phyloP scores from a whole-genome alignment of 176 grass and related monocot genomes.

The Rhipidocladum racemiflorum region DNA sequence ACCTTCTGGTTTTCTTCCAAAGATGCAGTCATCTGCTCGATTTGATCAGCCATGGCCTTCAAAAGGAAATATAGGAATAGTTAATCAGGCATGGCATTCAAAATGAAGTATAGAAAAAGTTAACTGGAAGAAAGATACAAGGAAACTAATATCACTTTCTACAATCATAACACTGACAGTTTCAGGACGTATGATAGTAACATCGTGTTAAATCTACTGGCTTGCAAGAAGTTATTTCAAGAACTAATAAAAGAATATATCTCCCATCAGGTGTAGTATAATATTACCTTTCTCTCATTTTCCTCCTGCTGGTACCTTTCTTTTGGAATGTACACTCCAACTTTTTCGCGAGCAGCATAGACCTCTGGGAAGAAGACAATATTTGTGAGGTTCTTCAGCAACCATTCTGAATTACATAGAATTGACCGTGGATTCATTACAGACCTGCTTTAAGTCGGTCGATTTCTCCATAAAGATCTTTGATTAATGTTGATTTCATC shows the following conservation, averaged over 20 bases:
- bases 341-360: conserved; percentile 93
- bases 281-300: conserved; percentile 85
- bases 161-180: not conserved
- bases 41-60: conserved; percentile 86
- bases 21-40: conserved; percentile 68
- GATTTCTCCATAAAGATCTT: conserved; percentile 98
- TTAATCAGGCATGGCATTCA: conserved; percentile 67
- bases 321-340: conserved; percentile 95
- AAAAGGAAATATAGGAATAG: conserved; percentile 28
- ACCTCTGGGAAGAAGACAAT: conserved; percentile 62
- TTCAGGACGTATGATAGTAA: not conserved
- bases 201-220: not conserved
- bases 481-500: conserved; percentile 99
- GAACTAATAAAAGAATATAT: not conserved
- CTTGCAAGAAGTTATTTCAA: not conserved
- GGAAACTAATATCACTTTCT: not conserved
- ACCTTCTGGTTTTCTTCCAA: conserved; percentile 78
- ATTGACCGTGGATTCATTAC: not conserved
- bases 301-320: conserved; percentile 89
- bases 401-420: conserved; percentile 21
- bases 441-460: conserved; percentile 93
- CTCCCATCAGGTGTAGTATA: not conserved
- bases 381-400: conserved; percentile 23
- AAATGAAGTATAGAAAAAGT: conserved; percentile 12
- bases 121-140: not conserved